Evolutionary conservation across 495 filamentous ascomycete genomes (phyloP).

Genomic region (Annulohypoxylon nitens): DNA sequence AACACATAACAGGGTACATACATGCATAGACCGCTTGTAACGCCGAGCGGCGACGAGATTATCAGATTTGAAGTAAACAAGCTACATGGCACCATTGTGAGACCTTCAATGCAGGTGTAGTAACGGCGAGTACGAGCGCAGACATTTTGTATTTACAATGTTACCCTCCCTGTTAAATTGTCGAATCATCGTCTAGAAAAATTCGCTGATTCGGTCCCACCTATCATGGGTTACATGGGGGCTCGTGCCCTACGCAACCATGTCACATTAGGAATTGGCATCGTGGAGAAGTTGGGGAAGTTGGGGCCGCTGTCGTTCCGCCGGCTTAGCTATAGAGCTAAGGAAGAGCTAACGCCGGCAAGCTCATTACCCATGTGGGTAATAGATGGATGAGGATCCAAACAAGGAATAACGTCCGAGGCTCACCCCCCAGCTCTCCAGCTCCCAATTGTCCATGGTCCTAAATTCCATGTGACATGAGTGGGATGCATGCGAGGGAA

Average conservation of each 20-base stretch:
- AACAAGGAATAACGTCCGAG: slow-evolving; percentile 44
- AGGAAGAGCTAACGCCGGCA: slow-evolving; percentile 12
- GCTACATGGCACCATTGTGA: slow-evolving; percentile 3
- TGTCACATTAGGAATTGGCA: slow-evolving; percentile 23
- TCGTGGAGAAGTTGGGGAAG: slow-evolving; percentile 46
- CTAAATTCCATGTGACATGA: slow-evolving; percentile 40
- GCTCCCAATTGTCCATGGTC: slow-evolving; percentile 1
- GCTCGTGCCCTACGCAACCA: slow-evolving; percentile 24
- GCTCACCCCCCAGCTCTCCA: background rate
- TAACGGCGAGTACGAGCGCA: slow-evolving; percentile 5
- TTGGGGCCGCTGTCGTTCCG: slow-evolving; percentile 35
- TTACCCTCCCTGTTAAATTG: slow-evolving; percentile 16
- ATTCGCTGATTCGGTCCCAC: slow-evolving; percentile 32
- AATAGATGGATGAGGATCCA: slow-evolving; percentile 35
- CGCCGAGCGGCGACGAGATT: slow-evolving; percentile 9
- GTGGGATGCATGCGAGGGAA: slow-evolving; percentile 14
- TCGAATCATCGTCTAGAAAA: slow-evolving; percentile 38
- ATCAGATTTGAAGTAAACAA: slow-evolving; percentile 18
- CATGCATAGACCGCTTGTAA: slow-evolving; percentile 5
- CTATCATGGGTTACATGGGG: slow-evolving; percentile 14
- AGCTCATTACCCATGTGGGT: slow-evolving; percentile 45
- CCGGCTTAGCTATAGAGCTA: slow-evolving; percentile 24
- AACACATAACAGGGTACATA: background rate
- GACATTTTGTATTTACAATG: slow-evolving; percentile 27
- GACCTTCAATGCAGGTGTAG: slow-evolving; percentile 17